These are phyloP conservation scores for Cadophora sp. DNA, from an alignment of 2,329 filamentous ascomycete genomes.

Conservation along the genomic window DNA sequence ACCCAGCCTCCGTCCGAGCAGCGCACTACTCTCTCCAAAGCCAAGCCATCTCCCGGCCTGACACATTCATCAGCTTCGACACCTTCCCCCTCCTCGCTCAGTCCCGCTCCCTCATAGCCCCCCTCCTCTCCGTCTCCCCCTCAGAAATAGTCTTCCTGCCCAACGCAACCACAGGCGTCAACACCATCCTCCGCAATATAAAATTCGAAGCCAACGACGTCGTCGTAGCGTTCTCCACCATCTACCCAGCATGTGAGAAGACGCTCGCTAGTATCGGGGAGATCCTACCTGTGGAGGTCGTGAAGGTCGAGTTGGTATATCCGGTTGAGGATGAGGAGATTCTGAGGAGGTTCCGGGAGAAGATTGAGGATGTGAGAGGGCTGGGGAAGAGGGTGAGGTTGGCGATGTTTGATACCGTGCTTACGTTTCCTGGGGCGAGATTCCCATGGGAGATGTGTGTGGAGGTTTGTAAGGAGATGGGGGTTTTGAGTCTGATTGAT, in stretches of 20 bases:
- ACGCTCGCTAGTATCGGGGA: constrained; percentile 68
- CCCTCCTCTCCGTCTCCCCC: constrained; percentile 67
- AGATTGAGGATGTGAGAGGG: constrained; percentile 57
- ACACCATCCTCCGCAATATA: constrained; percentile 79
- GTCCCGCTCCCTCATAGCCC: constrained; percentile 67
- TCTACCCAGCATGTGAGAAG: constrained; percentile 81
- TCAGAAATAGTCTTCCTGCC: constrained; percentile 76
- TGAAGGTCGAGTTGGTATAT: constrained; percentile 64
- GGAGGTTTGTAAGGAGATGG: constrained; percentile 66
- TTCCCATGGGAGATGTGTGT: constrained; percentile 78
- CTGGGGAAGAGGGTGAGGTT: constrained; percentile 70
- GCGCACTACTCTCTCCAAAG: constrained; percentile 70
- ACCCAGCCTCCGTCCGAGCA: constrained; percentile 67
- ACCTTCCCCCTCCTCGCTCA: constrained; percentile 58
- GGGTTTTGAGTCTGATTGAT: constrained; percentile 78
- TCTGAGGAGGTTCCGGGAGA: constrained; percentile 62
- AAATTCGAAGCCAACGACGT: constrained; percentile 69
- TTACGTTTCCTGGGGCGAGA: constrained; percentile 76
- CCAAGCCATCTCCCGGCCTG: constrained; percentile 69
- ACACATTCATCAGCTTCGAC: constrained; percentile 76
- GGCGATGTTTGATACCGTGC: constrained; percentile 82
- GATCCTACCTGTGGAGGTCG: constrained; percentile 22
- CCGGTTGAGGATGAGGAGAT: constrained; percentile 75
- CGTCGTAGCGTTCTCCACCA: constrained; percentile 77
- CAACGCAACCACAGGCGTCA: constrained; percentile 81